These are phyloP conservation scores for Suillus ampliporus DNA, from an alignment of 768 basidiomycete species.

Conservation along the genomic window DNA sequence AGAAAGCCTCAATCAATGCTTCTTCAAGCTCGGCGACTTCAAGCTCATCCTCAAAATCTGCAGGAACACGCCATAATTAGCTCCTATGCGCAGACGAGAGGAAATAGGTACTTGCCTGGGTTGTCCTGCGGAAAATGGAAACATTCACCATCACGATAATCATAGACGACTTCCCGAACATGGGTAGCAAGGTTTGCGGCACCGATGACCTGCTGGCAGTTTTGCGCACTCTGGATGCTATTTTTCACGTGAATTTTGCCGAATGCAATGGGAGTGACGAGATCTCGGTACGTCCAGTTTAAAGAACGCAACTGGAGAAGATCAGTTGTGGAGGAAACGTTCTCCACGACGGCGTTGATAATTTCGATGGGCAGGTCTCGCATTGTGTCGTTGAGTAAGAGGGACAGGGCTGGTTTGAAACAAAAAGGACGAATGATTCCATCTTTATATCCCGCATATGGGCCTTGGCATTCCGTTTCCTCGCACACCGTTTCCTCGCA, in stretches of 20 bases:
- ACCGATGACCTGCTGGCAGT: slow-evolving; percentile 26
- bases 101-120: slow-evolving; percentile 14
- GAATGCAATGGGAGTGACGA: slow-evolving; percentile 33
- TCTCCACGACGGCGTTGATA: slow-evolving; percentile 28
- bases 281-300: slow-evolving; percentile 30
- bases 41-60: slow-evolving; percentile 31
- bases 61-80: background rate
- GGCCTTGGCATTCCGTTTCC: slow-evolving; percentile 1
- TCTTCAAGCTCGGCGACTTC: slow-evolving; percentile 40
- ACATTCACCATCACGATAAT: slow-evolving; percentile 29
- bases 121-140: slow-evolving; percentile 29
- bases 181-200: slow-evolving; percentile 27
- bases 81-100: background rate
- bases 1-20: slow-evolving; percentile 31
- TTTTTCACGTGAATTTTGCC: slow-evolving; percentile 29
- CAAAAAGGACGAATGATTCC: background rate
- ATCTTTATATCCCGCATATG: background rate
- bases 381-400: slow-evolving; percentile 20
- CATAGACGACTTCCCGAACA: slow-evolving; percentile 36
- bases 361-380: slow-evolving; percentile 34
- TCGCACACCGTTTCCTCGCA: no score
- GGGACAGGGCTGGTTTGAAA: background rate
- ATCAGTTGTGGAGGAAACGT: slow-evolving; percentile 28
- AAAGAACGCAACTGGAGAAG: slow-evolving; percentile 34
- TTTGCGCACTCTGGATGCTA: slow-evolving; percentile 33